Evolutionary conservation across 2,329 filamentous ascomycete species (phyloP), one percentile per base, ranked within the genome.

Genomic region (Byssothecium circinans): DNA sequence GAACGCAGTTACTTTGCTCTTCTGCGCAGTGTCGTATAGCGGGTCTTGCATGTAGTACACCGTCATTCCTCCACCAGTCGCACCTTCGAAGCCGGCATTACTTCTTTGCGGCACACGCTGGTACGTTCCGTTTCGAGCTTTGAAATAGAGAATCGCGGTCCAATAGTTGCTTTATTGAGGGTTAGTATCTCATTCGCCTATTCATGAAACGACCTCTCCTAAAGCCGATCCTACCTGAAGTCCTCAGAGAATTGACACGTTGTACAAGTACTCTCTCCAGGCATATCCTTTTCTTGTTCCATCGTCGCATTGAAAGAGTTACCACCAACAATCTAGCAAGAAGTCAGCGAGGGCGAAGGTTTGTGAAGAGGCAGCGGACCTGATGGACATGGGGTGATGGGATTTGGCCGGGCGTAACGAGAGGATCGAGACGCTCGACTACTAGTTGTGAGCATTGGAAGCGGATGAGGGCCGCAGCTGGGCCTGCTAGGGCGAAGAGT

Each of bases 41-140:
- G 52, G 46, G 25, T 55, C 52, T 34, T 52, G 48, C 52, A 57
- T 57, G 34, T 58, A 58, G 41, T 58, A 58, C 15, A 58, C 50
- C 3, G 55, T 58, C 48, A 58, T 50, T 1, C 55, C 55, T 6
- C 54, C 54, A 14, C 53, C 53, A 32, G 27, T 52, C 1, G 48
- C 30, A 2, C 46, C 50, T 7, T 44, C 48, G 32, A 57, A 54
- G 14, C 44, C 43, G n/a, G 38, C 43, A 38, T 50, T 73, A 53
- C 62, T 54, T 60, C 58, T 36, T 62, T 74, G 71, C 70, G 57
- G 52, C 63, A 67, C 59, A 69, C 71, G 60, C 53, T 73, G 73
- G 56, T 63, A 74, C 2, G 68, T 60, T 17, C 64, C 64, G 51
- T 68, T 68, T 3, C 52, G 47, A 5, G 61, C 56, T 15, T 50